Evolutionary conservation across 2,329 filamentous ascomycete species (phyloP).

Genomic region (Xylariaceae sp.): DNA sequence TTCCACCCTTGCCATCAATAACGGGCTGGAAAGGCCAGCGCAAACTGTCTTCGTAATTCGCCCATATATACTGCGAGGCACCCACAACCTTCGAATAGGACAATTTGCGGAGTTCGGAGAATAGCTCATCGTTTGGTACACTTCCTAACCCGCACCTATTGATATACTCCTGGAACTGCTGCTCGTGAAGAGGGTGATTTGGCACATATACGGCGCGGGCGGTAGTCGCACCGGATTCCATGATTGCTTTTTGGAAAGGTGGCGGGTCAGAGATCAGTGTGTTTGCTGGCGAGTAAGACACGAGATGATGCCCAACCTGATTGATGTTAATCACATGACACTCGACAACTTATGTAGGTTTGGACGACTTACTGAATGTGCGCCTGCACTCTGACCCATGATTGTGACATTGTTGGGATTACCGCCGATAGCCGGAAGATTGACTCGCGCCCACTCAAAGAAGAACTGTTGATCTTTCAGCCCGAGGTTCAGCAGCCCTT

Average conservation of each 20-base stretch:
- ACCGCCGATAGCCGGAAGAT: conserved; percentile 58
- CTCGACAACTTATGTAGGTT: neutral
- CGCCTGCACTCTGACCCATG: conserved; percentile 59
- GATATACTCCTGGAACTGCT: conserved; percentile 54
- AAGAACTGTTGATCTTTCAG: conserved; percentile 58
- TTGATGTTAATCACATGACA: neutral
- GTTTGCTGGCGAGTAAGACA: conserved; percentile 41
- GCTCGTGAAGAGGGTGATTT: conserved; percentile 53
- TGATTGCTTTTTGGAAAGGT: conserved; percentile 50
- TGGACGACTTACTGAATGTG: conserved; percentile 50
- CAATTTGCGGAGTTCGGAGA: conserved; percentile 46
- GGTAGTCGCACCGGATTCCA: conserved; percentile 55
- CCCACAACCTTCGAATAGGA: conserved; percentile 34
- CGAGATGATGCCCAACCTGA: conserved; percentile 58
- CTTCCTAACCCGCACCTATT: conserved; percentile 46
- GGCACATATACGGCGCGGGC: conserved; percentile 51
- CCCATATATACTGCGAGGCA: conserved; percentile 44
- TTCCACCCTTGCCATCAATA: conserved; percentile 51
- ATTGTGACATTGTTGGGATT: conserved; percentile 55
- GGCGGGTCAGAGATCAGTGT: conserved; percentile 31
- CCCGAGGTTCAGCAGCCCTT: conserved; percentile 60
- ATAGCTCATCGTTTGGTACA: conserved; percentile 46
- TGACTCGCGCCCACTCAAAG: conserved; percentile 57
- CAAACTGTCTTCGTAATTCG: conserved; percentile 39
- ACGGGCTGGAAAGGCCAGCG: conserved; percentile 67